Percentiles rank a stretch among this genome's conserved stretches.
These are phyloP conservation scores for Lyophyllum atratum DNA, from an alignment of 768 basidiomycete species.

Conservation along the genomic window DNA sequence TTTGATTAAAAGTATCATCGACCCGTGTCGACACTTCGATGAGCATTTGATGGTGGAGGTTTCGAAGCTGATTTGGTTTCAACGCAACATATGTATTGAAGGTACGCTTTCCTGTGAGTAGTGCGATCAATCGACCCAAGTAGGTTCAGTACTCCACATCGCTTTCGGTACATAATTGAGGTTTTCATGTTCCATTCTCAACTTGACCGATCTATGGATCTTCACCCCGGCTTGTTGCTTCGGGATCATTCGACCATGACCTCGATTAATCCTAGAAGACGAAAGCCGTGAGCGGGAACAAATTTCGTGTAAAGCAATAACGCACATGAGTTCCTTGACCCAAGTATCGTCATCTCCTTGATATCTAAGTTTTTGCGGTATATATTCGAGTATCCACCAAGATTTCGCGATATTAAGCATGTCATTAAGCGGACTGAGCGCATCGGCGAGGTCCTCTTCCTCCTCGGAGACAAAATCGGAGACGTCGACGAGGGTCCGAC, in stretches of 20 bases:
- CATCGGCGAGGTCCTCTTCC: constrained; percentile 62
- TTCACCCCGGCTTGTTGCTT: constrained; percentile 37
- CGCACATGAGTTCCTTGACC: constrained; percentile 38
- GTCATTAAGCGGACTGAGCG: constrained; percentile 52
- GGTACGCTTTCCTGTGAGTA: neutral
- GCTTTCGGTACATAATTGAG: constrained; percentile 41
- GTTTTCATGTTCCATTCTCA: constrained; percentile 44
- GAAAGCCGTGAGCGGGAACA: neutral
- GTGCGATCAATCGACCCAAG: constrained; percentile 40
- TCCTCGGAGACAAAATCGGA: constrained; percentile 49
- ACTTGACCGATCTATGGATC: constrained; percentile 47
- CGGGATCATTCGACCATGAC: constrained; percentile 41
- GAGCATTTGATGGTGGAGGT: too few relatives aligned
- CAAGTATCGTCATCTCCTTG: constrained; percentile 43
- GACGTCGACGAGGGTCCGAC: constrained; percentile 24
- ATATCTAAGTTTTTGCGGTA: constrained; percentile 41
- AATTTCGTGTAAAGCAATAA: neutral
- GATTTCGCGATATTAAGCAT: constrained; percentile 44
- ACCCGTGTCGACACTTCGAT: too few relatives aligned
- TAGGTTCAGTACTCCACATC: constrained; percentile 33
- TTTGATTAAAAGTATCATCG: too few relatives aligned
- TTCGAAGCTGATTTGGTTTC: neutral
- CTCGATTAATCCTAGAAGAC: constrained; percentile 41
- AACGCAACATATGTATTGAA: neutral
- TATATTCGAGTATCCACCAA: constrained; percentile 72